phyloP scores from a whole-genome alignment of 2,329 filamentous ascomycete species.

The Xylogone sp. region DNA sequence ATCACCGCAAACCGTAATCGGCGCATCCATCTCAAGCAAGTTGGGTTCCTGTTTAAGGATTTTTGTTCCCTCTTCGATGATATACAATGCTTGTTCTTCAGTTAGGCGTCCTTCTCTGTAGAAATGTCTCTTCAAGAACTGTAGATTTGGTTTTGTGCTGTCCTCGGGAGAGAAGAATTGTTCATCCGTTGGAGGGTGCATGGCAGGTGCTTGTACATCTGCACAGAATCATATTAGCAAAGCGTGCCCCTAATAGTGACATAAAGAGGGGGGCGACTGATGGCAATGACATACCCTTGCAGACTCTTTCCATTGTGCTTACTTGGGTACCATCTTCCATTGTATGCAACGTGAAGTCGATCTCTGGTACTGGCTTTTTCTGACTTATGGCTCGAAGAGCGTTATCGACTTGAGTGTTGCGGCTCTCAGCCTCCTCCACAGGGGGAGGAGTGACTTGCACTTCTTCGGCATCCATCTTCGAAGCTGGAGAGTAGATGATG shows the following conservation, averaged over 20 bases:
- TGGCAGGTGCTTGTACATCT: slow-evolving; percentile 98
- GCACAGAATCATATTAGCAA: slow-evolving; percentile 24
- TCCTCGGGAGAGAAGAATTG: slow-evolving; percentile 90
- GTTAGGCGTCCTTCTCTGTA: slow-evolving; percentile 96
- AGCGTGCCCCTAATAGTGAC: neutral
- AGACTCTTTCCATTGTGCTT: slow-evolving; percentile 91
- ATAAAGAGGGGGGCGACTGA: slow-evolving; percentile 10
- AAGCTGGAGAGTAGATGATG: neutral
- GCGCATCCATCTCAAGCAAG: slow-evolving; percentile 97
- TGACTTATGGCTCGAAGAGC: slow-evolving; percentile 87
- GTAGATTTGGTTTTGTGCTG: slow-evolving; percentile 82
- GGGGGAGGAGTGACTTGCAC: slow-evolving; percentile 9
- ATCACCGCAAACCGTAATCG: slow-evolving; percentile 97
- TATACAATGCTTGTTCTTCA: slow-evolving; percentile 96
- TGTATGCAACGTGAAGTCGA: slow-evolving; percentile 96
- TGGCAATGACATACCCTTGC: slow-evolving; percentile 73
- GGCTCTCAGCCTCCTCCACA: slow-evolving; percentile 16
- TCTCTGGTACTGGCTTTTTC: slow-evolving; percentile 94
- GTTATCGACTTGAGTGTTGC: slow-evolving; percentile 67
- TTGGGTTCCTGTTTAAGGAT: slow-evolving; percentile 89
- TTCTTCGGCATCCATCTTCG: slow-evolving; percentile 26
- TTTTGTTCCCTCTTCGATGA: slow-evolving; percentile 83
- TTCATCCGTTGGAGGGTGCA: slow-evolving; percentile 86
- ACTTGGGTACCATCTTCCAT: slow-evolving; percentile 98
- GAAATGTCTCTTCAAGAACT: slow-evolving; percentile 97